Evolutionary conservation across 441 rosid genomes (phyloP), one percentile per base, ranked within the genome.

Genomic region (Capsella rubella): DNA sequence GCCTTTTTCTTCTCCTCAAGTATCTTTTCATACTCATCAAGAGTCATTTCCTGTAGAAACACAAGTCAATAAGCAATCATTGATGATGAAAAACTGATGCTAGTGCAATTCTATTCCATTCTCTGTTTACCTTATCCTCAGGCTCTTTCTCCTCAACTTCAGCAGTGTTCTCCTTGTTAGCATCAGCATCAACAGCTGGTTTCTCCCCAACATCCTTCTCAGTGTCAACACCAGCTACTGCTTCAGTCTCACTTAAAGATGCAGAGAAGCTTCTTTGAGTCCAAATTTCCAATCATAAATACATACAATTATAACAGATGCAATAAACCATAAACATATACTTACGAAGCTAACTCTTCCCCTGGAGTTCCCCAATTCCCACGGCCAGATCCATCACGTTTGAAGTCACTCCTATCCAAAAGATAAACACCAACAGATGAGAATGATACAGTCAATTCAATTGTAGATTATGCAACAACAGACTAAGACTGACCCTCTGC

Each of bases 11-110:
- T 89, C 79, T 91, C 99, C 77, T 90, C 97, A 7, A 64, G 90
- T 47, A 96, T 79, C 76, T 91, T 93, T 87, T 96, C 91, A 75
- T 96, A 93, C 86, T 96, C 98, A 76, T 93, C 98, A 73, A 93
- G 66, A 15, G 99, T 96, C 99, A 93, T 96, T 80, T 96, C 94
- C 99, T 96, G 49, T 35, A 6, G 2, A 56, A 29, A 40, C 51
- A 59, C 64, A 53, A 35, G 5, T 46, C 64, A 42, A 50, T 0
- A 56, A 37, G 1, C 42, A 60, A 32, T 43, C n/a, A 21, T 21
- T 21, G 25, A 21, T 1, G 25, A 21, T 21, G 0, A 2, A 21
- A 21, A 21, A 21, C 25, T 21, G 25, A 21, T 21, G 25, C 25
- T 21, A 21, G 25, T 21, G 2, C n/a, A 8, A 37, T 39, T 51